phyloP scores from a whole-genome alignment of 306 rosid genomes.

The Acacia confusa region DNA sequence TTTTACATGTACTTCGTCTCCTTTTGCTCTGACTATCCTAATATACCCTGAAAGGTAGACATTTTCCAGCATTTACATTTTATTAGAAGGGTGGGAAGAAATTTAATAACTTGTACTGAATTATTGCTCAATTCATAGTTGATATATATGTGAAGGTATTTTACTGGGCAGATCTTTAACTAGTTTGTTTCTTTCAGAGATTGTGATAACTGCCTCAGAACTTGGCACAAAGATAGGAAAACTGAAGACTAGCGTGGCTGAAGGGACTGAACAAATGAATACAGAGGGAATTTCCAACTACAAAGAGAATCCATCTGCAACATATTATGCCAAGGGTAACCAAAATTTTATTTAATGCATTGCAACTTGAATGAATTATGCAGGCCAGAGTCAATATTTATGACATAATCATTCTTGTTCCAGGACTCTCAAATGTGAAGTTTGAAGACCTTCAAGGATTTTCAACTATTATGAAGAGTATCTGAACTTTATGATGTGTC shows the following conservation, averaged over 20 bases:
- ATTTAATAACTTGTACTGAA: neutral
- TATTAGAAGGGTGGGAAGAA: neutral
- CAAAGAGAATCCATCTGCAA: slow-evolving; percentile 36
- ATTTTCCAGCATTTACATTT: slow-evolving; percentile 7
- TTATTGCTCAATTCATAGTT: slow-evolving; percentile 10
- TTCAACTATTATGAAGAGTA: slow-evolving; percentile 42
- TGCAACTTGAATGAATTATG: slow-evolving; percentile 23
- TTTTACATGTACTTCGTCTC: neutral
- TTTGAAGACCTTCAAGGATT: slow-evolving; percentile 44
- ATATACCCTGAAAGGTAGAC: neutral
- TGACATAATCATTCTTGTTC: slow-evolving; percentile 22
- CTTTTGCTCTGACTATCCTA: neutral
- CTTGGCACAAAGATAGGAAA: slow-evolving; percentile 48
- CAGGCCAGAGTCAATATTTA: slow-evolving; percentile 1
- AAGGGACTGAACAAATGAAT: slow-evolving; percentile 42
- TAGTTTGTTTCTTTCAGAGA: slow-evolving; percentile 44
- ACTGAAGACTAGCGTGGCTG: slow-evolving; percentile 32
- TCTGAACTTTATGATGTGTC: slow-evolving; percentile 10
- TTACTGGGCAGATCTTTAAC: slow-evolving; percentile 14
- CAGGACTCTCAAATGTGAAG: slow-evolving; percentile 58
- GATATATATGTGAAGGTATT: neutral
- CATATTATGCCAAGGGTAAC: slow-evolving; percentile 46
- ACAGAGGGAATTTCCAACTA: slow-evolving; percentile 34
- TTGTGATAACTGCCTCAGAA: slow-evolving; percentile 59
- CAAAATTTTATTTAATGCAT: neutral